Base-by-base conservation (phyloP, 257 asterid species). In the Plantago major region DNA sequence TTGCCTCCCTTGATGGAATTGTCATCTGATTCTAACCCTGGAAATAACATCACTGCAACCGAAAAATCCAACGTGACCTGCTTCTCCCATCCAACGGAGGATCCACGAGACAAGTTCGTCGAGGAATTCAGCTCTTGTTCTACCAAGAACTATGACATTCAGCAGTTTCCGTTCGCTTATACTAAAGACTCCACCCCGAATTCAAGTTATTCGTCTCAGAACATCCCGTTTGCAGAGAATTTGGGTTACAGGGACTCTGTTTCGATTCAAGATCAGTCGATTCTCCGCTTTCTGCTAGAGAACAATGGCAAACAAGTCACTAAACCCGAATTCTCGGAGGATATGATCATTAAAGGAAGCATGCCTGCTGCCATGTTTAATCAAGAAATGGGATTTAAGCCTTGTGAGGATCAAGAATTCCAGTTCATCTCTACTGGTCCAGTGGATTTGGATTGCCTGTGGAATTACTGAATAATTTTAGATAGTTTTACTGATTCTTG, bases 71-170 rank as follows among this genome's bases (percentile, higher is more conserved):
- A 75, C 59, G 78, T 77, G 80, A 66, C 87, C 74, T 74, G 84
- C 84, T 83, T 84, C 89, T 86, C 96, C 78, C 74, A 67, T 30
- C 59, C 38, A 46, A 59, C 40, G 73, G 84, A 76, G 58, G 82
- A 80, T 45, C 79, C 70, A 2, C 76, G 53, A 18, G 64, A 55
- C 9, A 59, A 45, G 11, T 11, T 60, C 6, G 42, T 57, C 28
- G 68, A 65, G 9, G 75, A 71, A 28, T 47, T 59, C 68, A 70
- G 37, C 3, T 60, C 78, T 17, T 63, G 73, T 56, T 62, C 78
- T 14, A 58, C 79, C 12, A 73, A 52, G 22, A 64, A 56, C 67
- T 62, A 64, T 40, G 76, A 30, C 7, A 55, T 73, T 49, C 67
- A 71, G 52, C 65, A 71, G 2, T 57, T 56, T 38, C 71, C 73